Conservation (phyloP, 2,329 filamentous ascomycete genomes). For the Bipolaris cookei region DNA sequence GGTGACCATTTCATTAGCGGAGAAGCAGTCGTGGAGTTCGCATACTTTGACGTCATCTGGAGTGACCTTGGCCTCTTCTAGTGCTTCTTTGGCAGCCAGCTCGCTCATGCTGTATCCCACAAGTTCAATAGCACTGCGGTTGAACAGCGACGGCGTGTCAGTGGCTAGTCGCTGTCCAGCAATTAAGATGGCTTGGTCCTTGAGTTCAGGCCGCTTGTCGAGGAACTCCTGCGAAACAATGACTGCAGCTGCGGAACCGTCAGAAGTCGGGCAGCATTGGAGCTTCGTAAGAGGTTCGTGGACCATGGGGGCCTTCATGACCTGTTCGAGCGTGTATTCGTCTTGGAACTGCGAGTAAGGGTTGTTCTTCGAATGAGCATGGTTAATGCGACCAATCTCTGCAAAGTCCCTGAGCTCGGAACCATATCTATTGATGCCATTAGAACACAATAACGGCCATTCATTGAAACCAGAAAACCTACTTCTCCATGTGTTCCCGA, state of each 20-base stretch:
- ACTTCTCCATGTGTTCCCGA: conserved; percentile 93
- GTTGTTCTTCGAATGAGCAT: conserved; percentile 88
- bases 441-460: conserved; percentile 13
- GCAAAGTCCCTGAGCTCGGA: conserved; percentile 86
- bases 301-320: conserved; percentile 77
- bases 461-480: conserved; percentile 36
- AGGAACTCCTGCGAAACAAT: conserved; percentile 90
- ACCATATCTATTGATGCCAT: conserved; percentile 67
- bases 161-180: conserved; percentile 89
- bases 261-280: conserved; percentile 97
- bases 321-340: conserved; percentile 85
- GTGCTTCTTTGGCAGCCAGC: conserved; percentile 71
- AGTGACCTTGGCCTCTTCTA: conserved; percentile 71
- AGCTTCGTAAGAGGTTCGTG: conserved; percentile 90
- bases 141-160: conserved; percentile 81
- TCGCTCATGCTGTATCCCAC: conserved; percentile 87
- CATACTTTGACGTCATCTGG: conserved; percentile 78
- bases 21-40: conserved; percentile 97
- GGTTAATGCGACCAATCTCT: conserved; percentile 92
- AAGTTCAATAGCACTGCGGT: conserved; percentile 79
- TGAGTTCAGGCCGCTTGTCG: conserved; percentile 80
- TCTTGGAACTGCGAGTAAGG: conserved; percentile 98
- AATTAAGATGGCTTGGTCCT: conserved; percentile 81
- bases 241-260: conserved; percentile 87
- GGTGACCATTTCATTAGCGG: conserved; percentile 88